These are phyloP conservation scores for Taiozyma sp. DNA, from an alignment of 1,139 yeast species.

Conservation along the genomic window DNA sequence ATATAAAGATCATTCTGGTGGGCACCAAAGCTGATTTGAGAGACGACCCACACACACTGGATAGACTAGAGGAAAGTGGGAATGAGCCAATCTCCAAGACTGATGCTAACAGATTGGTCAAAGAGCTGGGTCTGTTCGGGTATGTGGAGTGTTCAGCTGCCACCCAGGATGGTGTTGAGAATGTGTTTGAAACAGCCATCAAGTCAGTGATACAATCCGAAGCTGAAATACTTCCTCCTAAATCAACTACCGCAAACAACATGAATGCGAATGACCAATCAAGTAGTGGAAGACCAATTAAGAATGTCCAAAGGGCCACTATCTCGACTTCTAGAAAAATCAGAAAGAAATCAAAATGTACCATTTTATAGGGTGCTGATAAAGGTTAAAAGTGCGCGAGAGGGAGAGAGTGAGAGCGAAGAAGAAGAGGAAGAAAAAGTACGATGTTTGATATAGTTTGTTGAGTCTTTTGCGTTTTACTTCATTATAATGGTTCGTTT, in stretches of 20 bases:
- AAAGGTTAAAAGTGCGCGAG: background rate
- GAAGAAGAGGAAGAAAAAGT: background rate
- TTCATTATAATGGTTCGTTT: background rate
- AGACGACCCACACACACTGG: conserved; percentile 74
- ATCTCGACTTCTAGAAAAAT: conserved; percentile 12
- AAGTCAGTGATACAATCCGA: conserved; percentile 51
- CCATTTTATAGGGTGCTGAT: conserved; percentile 21
- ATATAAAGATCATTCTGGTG: conserved; percentile 66
- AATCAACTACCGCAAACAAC: conserved; percentile 4
- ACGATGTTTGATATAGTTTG: background rate
- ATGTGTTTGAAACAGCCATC: conserved; percentile 79
- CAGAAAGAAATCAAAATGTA: conserved; percentile 31
- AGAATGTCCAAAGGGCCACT: background rate
- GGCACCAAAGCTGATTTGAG: conserved; percentile 88
- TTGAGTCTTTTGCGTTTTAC: background rate
- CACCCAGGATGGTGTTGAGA: conserved; percentile 80
- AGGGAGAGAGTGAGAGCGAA: background rate
- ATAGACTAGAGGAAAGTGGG: conserved; percentile 61
- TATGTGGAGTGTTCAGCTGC: conserved; percentile 94
- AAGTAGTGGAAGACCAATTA: background rate
- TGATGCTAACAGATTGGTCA: conserved; percentile 67
- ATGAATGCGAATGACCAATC: background rate
- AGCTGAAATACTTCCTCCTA: conserved; percentile 9
- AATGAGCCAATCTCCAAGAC: conserved; percentile 55
- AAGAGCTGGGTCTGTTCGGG: conserved; percentile 67